Base-by-base conservation (phyloP, 495 filamentous ascomycete genomes). In the Zalerion maritima region DNA sequence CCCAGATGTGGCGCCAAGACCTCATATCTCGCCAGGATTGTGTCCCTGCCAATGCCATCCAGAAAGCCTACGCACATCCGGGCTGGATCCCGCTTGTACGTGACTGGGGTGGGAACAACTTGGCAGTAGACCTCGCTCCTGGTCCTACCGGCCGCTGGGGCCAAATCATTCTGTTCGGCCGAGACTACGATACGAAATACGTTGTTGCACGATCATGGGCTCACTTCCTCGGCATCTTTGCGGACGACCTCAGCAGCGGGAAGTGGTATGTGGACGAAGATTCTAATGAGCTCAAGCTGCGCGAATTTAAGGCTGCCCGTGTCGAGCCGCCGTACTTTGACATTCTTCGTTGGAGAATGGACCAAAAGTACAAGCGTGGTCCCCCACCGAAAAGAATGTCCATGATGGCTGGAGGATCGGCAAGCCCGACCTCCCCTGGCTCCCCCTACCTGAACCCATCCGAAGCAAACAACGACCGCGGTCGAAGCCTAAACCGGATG, bases 141-240 rank as follows among this genome's bases (percentile, higher is more conserved):
- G 91, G 89, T 2, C 81, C 89, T 2, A 69, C 70, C 10, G 89
- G 89, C 13, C 73, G 71, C 53, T 99, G 89, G 86, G 89, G 89
- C 26, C 89, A 99, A 46, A 69, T 99, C 27, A 93, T 99, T 41
- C 69, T 99, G 24, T 93, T 93, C 38, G 89, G 89, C 21, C 80
- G 89, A 14, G 89, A 99, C 55, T 99, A 94, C 52, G 89, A 99
- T 52, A 91, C 81, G 55, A 99, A 96, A 56, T 96, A 89, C 44
- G 87, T 99, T 14, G 66, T 99, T 32, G 78, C 89, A 17, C 75
- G 80, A 24, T 96, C 89, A 3, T 99, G 89, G 89, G 72, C 78
- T 11, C 64, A 76, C 6, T 86, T 99, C 43, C 54, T 99, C 8
- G 85, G 83, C 8, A 71, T 71, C 16, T 67, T 94, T 10, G 83